Evolutionary conservation across 768 basidiomycete species (phyloP), one percentile per base, ranked within the genome.

Genomic region (Rhodotorula taiwanensis): DNA sequence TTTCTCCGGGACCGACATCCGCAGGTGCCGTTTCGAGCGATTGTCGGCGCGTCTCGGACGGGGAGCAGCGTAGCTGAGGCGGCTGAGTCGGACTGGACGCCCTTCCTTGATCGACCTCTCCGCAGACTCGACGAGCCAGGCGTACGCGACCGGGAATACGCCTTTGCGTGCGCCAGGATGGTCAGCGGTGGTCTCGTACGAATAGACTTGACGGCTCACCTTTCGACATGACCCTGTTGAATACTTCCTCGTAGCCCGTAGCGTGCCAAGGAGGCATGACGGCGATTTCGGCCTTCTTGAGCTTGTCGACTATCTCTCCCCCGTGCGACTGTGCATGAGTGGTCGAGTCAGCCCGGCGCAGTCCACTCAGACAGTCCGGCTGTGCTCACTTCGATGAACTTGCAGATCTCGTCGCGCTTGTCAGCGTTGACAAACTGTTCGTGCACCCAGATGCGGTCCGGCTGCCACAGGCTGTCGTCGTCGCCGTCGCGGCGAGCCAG

Each of bases 401-500:
- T 15, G 25, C 10, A 21, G 20, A 31, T 10, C 23, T 21, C 15
- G 8, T 56, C 44, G n/a, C 44, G 20, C 55, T 48, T 47, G 8
- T 33, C 20, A 44, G 10, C 25, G 21, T 23, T 21, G 18, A 20
- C 7, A 28, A 28, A 45, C 14, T 6, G 23, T 11, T 43, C 5
- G 27, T 59, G 58, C 13, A 60, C 18, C 51, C 52, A 60, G 30
- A 60, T 47, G 18, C 34, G 7, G 25, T 60, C 58, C 0, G 42
- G n/a, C 18, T 10, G 33, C 51, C 51, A 53, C 2, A 9, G n/a
- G 5, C 5, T 18, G 6, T 20, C 42, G 20, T 23, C 25, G 5
- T 39, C 36, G 9, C 36, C 36, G 36, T 39, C 36, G 10, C 36
- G 10, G 36, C 36, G 36, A 39, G 36, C 36, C 10, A 9, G 10